Evolutionary conservation across 202 grass and related monocot genomes (phyloP).

Genomic region (Hordeum pubiflorum): DNA sequence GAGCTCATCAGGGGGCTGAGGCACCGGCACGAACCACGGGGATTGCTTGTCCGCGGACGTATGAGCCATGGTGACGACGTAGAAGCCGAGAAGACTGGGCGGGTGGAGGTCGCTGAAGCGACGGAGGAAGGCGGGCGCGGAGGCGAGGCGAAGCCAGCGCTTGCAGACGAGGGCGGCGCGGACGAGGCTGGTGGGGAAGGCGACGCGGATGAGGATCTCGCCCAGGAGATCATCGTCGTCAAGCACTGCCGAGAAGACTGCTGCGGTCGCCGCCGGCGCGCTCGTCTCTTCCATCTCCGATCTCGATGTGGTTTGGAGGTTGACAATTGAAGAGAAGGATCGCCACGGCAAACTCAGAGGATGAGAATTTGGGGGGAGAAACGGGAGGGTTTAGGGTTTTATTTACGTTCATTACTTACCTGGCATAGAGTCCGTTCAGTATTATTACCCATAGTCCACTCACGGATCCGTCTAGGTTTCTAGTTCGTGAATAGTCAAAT

Average conservation of each 20-base stretch:
- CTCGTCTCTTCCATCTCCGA: neutral
- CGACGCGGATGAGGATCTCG: neutral
- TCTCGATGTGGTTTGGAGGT: too few species aligned
- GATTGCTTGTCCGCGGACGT: neutral
- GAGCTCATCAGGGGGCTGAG: neutral
- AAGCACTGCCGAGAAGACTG: neutral
- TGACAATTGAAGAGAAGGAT: too few species aligned
- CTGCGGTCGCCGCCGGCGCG: neutral
- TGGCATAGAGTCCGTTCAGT: too few species aligned
- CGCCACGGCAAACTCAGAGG: too few species aligned
- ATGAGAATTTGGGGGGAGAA: too few species aligned
- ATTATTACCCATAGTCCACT: too few species aligned
- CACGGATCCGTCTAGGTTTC: too few species aligned
- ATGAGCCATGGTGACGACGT: neutral
- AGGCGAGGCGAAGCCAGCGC: neutral
- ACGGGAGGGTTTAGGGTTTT: too few species aligned
- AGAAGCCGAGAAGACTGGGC: neutral
- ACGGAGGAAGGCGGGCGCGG: neutral
- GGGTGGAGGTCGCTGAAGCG: neutral
- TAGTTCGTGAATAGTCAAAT: too few species aligned
- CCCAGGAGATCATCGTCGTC: neutral
- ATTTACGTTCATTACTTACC: too few species aligned
- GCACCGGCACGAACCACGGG: neutral
- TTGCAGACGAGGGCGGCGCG: neutral
- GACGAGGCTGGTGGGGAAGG: neutral